Evolutionary conservation across 2,329 filamentous ascomycete genomes (phyloP), one percentile per base, ranked within the genome.

Genomic region (Fusarium sp.): DNA sequence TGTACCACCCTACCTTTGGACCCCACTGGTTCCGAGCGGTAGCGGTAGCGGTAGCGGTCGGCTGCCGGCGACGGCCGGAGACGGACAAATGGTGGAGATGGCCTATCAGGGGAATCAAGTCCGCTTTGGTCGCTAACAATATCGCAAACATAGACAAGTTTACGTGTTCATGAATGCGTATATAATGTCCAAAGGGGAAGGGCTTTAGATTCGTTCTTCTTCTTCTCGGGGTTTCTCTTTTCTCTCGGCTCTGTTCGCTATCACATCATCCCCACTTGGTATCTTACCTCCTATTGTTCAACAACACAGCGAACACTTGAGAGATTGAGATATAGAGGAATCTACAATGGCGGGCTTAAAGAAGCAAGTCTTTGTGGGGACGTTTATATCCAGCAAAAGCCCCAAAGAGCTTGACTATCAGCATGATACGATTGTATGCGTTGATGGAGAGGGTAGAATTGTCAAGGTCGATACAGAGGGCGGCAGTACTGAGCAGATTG

Each of bases 371-470:
- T 88, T 89, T 73, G 77, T 87, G 42, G 89, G 89, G 66, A 87
- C 85, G 1, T 90, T 90, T 74, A 82, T 90, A 64, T 87, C 90
- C 79, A 85, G 85, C 79, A 86, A 83, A 71, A 82, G 80, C 20
- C 83, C 85, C 8, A 82, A 83, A 64, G 80, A 86, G 75, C 83
- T 91, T 22, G 83, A 88, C 56, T 88, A 87, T 70, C 77, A 89
- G 15, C 86, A 90, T 76, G 78, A 86, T 57, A 81, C 87, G 1
- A 86, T 85, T 4, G 79, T 90, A 17, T 87, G 83, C 39, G 88
- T 90, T n/a, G 85, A 88, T 60, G 74, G 69, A 8, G 64, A 78
- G 0, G 89, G 89, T 56, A 85, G 79, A 57, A 90, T 91, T 69
- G 84, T 84, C 48, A 86, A 84, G 15, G 75, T 90, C 39, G 83